Evolutionary conservation across 345 rosid species (phyloP), one percentile per base, ranked within the genome.

Genomic region (Dovyalis caffra): DNA sequence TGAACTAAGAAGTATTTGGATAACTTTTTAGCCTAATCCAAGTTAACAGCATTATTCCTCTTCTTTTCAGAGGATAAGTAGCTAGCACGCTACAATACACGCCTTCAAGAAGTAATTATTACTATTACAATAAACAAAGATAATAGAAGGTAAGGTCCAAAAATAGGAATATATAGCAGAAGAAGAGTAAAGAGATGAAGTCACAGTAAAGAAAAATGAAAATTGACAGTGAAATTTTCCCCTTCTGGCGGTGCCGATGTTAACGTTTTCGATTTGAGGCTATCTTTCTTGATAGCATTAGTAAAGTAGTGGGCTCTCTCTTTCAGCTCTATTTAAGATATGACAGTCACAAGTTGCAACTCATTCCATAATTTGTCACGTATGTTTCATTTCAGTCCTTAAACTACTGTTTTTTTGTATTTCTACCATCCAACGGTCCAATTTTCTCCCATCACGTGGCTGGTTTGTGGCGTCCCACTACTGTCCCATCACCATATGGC

Each of bases 1-100:
- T 45, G 79, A 82, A 57, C 20, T n/a, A 80, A 63, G 10, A 57
- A 53, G 84, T 11, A 65, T 74, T 80, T 21, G 86, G 80, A 81
- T 77, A 35, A 74, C 83, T 80, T 82, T 45, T 31, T n/a, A 70
- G 57, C 71, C 68, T 64, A 78, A 75, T 11, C 66, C 31, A 84
- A 78, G 80, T 71, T 61, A 23, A 82, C 68, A 78, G 58, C 74
- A 78, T 74, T 77, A 70, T 70, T 63, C 64, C 34, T 14, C 37
- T 4, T 23, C 37, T 38, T 32, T 34, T 0, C 26, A 35, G 29
- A 79, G 75, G 79, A 66, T 67, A 82, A 71, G 77, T 69, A 76
- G 37, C 63, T 25, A 29, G 43, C 79, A 81, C 65, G 86, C 75
- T 53, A 72, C 32, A 62, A 72, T 11, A 8, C 67, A 20, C 74